A percentile compares a stretch with the other conserved stretches of the same genome.
phyloP scores from a whole-genome alignment of 441 rosid species.

The Aleurites moluccanus region DNA sequence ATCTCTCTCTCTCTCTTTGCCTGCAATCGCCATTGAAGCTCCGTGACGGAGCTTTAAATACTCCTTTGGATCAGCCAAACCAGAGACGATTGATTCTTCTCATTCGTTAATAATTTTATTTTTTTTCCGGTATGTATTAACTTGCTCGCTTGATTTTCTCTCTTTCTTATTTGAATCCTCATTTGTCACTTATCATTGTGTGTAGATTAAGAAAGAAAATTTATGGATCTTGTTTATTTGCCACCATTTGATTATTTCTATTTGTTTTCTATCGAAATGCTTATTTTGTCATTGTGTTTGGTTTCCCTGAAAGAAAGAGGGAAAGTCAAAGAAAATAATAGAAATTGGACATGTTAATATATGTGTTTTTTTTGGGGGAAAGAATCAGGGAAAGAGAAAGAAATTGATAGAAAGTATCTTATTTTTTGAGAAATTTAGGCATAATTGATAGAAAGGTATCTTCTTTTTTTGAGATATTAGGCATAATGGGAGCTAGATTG shows the following conservation, averaged over 20 bases:
- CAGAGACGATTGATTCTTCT: neutral
- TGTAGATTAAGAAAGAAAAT: neutral
- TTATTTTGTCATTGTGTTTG: neutral
- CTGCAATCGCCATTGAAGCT: slow-evolving; percentile 12
- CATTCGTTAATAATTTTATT: neutral
- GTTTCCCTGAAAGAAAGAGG: neutral
- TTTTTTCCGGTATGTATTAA: slow-evolving; percentile 1
- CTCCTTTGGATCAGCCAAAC: neutral
- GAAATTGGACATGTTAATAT: neutral
- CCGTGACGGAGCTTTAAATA: neutral
- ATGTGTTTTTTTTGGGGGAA: neutral
- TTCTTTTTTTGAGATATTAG: no score
- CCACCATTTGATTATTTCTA: no score
- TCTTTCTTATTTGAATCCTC: neutral
- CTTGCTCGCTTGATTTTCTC: neutral
- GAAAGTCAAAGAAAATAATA: neutral
- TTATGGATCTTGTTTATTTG: neutral
- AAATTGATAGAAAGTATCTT: neutral
- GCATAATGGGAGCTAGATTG: neutral
- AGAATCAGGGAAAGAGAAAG: neutral
- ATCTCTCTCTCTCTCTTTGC: neutral
- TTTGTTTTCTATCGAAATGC: neutral
- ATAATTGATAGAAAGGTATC: no score
- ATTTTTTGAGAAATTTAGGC: neutral
- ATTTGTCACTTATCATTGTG: neutral